phyloP scores from a whole-genome alignment of 2,329 filamentous ascomycete genomes.

The Zymoseptoria pseudotritici region DNA sequence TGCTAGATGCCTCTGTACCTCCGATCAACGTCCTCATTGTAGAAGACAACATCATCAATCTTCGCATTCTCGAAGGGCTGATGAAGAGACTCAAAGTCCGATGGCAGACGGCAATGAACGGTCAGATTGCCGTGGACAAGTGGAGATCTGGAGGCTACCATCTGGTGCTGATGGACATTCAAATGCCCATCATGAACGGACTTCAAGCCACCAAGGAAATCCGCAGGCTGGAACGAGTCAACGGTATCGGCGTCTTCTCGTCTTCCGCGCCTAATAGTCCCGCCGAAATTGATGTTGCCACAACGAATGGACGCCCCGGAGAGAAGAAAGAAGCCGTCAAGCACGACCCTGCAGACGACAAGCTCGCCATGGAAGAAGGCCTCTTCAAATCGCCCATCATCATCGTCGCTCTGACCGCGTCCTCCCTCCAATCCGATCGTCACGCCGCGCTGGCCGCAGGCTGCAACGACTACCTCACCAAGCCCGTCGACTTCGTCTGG shows the following conservation, averaged over 20 bases:
- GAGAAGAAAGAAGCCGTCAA: conserved; percentile 19
- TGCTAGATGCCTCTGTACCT: conserved; percentile 75
- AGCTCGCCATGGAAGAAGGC: conserved; percentile 53
- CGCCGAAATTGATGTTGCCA: conserved; percentile 22
- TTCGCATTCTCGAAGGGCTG: conserved; percentile 87
- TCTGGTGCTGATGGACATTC: conserved; percentile 96
- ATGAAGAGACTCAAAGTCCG: conserved; percentile 93
- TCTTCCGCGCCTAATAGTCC: conserved; percentile 37
- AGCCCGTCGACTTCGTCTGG: conserved; percentile 98
- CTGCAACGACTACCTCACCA: conserved; percentile 93
- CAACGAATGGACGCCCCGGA: conserved; percentile 32
- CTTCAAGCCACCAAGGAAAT: conserved; percentile 94
- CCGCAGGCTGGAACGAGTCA: conserved; percentile 76
- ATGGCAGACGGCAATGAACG: conserved; percentile 96
- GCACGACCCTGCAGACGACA: conserved; percentile 55
- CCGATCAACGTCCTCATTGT: conserved; percentile 97
- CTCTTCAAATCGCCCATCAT: conserved; percentile 96
- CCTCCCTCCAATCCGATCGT: conserved; percentile 86
- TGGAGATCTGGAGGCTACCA: conserved; percentile 92
- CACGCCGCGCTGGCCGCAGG: conserved; percentile 91
- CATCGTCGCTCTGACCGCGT: conserved; percentile 92
- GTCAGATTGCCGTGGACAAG: conserved; percentile 83
- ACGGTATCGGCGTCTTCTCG: conserved; percentile 84
- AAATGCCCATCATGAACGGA: conserved; percentile 92
- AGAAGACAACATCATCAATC: conserved; percentile 97